Evolutionary conservation across 192 early-diverging fungal species (phyloP).

Genomic region (Gryganskiella cystojenkinii): DNA sequence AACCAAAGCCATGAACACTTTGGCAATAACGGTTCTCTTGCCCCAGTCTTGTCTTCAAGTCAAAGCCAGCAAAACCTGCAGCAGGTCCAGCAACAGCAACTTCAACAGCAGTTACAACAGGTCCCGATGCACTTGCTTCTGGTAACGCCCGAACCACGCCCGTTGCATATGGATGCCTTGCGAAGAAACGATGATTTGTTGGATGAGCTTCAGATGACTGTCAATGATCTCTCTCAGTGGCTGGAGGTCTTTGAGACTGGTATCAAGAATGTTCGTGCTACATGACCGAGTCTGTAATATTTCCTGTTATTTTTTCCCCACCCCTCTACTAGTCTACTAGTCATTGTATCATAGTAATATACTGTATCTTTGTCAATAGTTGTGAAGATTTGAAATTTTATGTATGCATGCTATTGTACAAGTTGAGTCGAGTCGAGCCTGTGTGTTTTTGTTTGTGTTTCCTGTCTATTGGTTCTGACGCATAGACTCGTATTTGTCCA

Average conservation of each 20-base stretch:
- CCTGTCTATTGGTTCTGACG: not conserved
- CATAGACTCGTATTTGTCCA: constrained; percentile 26
- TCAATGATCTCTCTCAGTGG: constrained; percentile 56
- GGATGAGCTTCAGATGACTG: constrained; percentile 52
- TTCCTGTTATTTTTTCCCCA: not conserved
- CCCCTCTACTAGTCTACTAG: not conserved
- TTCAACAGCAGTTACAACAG: constrained; percentile 5
- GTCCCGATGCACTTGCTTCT: constrained; percentile 37
- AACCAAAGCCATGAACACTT: constrained; percentile 1
- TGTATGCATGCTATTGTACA: too few species aligned
- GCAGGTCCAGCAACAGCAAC: not conserved
- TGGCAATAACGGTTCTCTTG: not conserved
- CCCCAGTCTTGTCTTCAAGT: not conserved
- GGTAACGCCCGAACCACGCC: constrained; percentile 47
- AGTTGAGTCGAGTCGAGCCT: too few species aligned
- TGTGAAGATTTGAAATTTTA: not conserved
- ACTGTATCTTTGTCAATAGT: not conserved
- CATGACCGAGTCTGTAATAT: not conserved
- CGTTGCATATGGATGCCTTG: constrained; percentile 55
- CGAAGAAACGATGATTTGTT: constrained; percentile 54
- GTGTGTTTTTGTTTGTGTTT: not conserved
- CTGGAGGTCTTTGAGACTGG: constrained; percentile 58
- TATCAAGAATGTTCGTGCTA: constrained; percentile 38
- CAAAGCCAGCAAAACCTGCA: constrained; percentile 19
- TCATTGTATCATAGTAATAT: not conserved